These are phyloP conservation scores for Xylariaceae sp. DNA, from an alignment of 2,329 filamentous ascomycete species.

Conservation along the genomic window DNA sequence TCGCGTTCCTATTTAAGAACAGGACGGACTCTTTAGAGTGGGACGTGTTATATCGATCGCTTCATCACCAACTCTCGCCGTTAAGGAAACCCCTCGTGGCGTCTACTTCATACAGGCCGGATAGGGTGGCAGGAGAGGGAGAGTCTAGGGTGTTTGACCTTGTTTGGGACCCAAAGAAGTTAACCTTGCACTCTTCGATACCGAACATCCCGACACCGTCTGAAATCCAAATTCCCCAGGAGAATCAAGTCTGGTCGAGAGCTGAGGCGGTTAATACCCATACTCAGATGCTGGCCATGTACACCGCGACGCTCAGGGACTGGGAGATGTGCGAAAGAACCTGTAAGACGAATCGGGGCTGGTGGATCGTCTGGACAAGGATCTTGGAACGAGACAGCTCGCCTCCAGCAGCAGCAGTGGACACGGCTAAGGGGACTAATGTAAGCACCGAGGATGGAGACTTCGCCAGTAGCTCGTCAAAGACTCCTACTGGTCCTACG, in stretches of 20 bases:
- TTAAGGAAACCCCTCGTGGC: constrained; percentile 52
- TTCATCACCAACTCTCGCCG: constrained; percentile 58
- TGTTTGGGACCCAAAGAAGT: constrained; percentile 54
- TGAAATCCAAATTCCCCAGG: constrained; percentile 20
- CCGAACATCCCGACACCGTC: constrained; percentile 58
- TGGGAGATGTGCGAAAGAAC: constrained; percentile 54
- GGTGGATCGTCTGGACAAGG: constrained; percentile 67
- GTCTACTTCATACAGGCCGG: constrained; percentile 55
- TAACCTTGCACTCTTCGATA: constrained; percentile 60
- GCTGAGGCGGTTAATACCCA: constrained; percentile 63
- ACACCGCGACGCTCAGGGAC: constrained; percentile 42
- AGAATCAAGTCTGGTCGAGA: constrained; percentile 48
- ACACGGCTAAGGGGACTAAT: not conserved
- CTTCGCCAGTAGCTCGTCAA: not conserved
- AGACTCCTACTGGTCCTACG: not conserved
- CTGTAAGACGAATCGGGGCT: constrained; percentile 62
- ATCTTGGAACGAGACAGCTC: constrained; percentile 35
- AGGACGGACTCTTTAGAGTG: constrained; percentile 56
- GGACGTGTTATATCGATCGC: constrained; percentile 53
- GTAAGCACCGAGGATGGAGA: not conserved
- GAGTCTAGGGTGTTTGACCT: constrained; percentile 55
- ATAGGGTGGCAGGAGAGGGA: constrained; percentile 39
- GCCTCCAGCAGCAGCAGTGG: not conserved
- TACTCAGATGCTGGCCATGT: constrained; percentile 58
- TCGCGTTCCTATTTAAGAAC: constrained; percentile 67